Evolutionary conservation across 768 basidiomycete species (phyloP), one percentile per base, ranked within the genome.

Genomic region (Mycena pura): DNA sequence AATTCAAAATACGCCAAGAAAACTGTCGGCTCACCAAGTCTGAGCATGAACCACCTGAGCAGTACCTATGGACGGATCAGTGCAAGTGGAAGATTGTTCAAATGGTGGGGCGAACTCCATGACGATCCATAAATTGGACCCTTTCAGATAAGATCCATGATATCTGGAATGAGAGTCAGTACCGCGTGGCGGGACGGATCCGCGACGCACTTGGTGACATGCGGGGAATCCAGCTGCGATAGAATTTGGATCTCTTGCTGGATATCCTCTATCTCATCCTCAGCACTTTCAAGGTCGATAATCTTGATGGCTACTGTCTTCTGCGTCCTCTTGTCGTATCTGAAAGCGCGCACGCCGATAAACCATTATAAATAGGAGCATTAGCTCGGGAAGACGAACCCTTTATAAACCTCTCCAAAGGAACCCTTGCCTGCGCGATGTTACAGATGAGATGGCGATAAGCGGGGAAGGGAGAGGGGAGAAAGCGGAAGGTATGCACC

Each of bases 211-310:
- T 94, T 96, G 66, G 96, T 99, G 56, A 99, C 96, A 78, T 92
- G 91, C 25, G 93, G 90, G 24, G 95, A 98, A 76, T 99, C 96
- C 66, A 99, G 77, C 72, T 98, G 96, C 7, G 93, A 95, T 14
- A 99, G 86, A 63, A 99, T 99, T 76, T 97, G 94, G 56, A 99
- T 99, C 76, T 99, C 97, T 74, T 97, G 94, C 70, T 99, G 95
- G 60, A 99, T 99, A 78, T 99, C 97, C 74, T 99, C 97, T 72
- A 99, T 98, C 80, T 99, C 97, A 72, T 99, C 97, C 76, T 99
- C 97, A 50, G 97, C 97, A 72, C 93, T 95, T 77, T 99, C 97
- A 29, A 99, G 86, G 80, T 99, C 96, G 74, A 99, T 99, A 69
- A 99, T 96, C 88, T 96, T 99, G 82, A 99, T 99, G 43, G 97